These are phyloP conservation scores for Termitomyces sp. DNA, from an alignment of 768 basidiomycete genomes.

Conservation along the genomic window DNA sequence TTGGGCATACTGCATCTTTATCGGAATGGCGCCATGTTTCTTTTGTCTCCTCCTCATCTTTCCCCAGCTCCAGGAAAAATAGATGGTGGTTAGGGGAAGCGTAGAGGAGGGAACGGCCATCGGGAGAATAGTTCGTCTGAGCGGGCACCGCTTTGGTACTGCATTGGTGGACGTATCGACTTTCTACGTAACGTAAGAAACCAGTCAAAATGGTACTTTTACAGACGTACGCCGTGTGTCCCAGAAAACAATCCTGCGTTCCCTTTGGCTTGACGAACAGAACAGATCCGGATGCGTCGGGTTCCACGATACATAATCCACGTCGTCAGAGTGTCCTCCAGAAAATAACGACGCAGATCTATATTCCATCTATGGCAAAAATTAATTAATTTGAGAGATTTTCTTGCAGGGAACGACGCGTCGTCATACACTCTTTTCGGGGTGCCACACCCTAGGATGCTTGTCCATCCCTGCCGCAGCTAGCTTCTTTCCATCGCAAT, in stretches of 20 bases:
- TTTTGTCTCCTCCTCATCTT: constrained; percentile 43
- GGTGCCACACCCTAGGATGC: constrained; percentile 67
- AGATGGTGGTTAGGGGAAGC: constrained; percentile 55
- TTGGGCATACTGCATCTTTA: constrained; percentile 40
- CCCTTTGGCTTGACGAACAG: constrained; percentile 73
- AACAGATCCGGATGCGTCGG: constrained; percentile 81
- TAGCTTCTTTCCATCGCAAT: constrained; percentile 74
- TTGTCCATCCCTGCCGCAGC: constrained; percentile 83
- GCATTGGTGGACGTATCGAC: constrained; percentile 57
- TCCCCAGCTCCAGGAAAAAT: constrained; percentile 54
- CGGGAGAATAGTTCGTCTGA: constrained; percentile 66
- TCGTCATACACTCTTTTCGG: constrained; percentile 62
- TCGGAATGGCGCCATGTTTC: constrained; percentile 40
- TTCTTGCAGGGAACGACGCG: background rate
- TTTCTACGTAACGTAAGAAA: constrained; percentile 40
- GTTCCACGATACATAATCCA: constrained; percentile 83
- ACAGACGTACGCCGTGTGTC: constrained; percentile 66
- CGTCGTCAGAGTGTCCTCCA: constrained; percentile 71
- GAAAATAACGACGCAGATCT: constrained; percentile 60
- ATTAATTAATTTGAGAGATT: background rate
- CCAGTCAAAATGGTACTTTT: background rate
- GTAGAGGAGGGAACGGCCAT: constrained; percentile 61
- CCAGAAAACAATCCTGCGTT: constrained; percentile 75
- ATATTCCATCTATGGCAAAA: constrained; percentile 52
- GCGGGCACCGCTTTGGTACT: constrained; percentile 54